A percentile compares a stretch with the other conserved stretches of the same genome.
Conservation (phyloP, 2,329 filamentous ascomycete species). For the Aspergillus pseudoviridinutans region DNA sequence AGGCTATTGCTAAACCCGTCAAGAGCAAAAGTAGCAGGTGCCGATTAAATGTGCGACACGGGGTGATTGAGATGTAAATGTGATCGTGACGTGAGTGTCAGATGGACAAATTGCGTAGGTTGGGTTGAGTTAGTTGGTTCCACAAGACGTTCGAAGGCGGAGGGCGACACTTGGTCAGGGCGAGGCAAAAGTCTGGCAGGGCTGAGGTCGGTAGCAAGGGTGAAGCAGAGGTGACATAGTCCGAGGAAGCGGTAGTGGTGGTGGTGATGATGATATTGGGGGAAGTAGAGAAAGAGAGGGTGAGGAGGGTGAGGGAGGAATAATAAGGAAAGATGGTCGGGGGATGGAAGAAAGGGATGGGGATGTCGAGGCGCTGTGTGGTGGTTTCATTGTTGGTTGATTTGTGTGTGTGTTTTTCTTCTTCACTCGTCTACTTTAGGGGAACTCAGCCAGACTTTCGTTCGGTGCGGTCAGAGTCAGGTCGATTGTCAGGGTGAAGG, state of each 20-base stretch:
- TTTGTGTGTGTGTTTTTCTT: constrained; percentile 19
- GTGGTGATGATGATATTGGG: constrained; percentile 14
- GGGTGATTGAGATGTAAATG: constrained; percentile 5
- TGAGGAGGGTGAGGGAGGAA: constrained; percentile 7
- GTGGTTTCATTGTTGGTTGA: constrained; percentile 27
- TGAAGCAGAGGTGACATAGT: constrained; percentile 30
- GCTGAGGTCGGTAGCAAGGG: constrained; percentile 19
- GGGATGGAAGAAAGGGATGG: constrained; percentile 26
- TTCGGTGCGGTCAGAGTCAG: constrained; percentile 12
- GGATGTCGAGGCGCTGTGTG: constrained; percentile 21
- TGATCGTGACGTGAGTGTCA: constrained; percentile 22
- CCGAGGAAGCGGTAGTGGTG: constrained; percentile 16
- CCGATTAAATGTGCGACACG: neutral
- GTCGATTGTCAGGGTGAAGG: constrained; percentile 8
- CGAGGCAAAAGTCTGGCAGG: constrained; percentile 28
- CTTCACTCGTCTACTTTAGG: constrained; percentile 13
- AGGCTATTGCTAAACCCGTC: neutral
- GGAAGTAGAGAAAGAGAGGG: constrained; percentile 17
- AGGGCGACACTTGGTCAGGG: constrained; percentile 28
- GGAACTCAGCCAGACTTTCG: constrained; percentile 20
- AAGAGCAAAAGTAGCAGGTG: constrained; percentile 10
- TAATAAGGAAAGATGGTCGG: constrained; percentile 13
- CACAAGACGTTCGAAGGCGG: constrained; percentile 15
- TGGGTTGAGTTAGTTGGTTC: constrained; percentile 10
- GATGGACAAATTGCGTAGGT: constrained; percentile 4